These are phyloP conservation scores for Colletotrichum ledebouriae DNA, from an alignment of 2,329 filamentous ascomycete genomes.

Conservation along the genomic window DNA sequence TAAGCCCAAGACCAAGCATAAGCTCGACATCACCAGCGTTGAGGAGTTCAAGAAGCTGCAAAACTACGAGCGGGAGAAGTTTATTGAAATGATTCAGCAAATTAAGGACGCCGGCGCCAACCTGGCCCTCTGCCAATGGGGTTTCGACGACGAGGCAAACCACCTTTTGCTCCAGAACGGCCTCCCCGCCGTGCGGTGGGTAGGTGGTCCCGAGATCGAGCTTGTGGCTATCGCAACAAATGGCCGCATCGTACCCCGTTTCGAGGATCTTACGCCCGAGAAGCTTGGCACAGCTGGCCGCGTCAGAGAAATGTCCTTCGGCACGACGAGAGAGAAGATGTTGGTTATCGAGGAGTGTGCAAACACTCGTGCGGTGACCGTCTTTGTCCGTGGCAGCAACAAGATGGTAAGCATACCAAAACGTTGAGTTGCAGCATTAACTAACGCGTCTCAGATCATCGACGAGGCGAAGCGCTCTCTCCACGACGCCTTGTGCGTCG, in stretches of 20 bases:
- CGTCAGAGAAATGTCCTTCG: constrained; percentile 95
- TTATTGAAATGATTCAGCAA: constrained; percentile 97
- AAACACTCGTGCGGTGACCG: constrained; percentile 95
- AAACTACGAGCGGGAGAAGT: constrained; percentile 95
- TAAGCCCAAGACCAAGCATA: constrained; percentile 99
- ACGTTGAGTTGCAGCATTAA: not conserved
- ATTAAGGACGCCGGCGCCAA: constrained; percentile 98
- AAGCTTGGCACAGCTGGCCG: constrained; percentile 93
- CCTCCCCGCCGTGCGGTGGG: constrained; percentile 96
- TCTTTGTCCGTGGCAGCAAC: constrained; percentile 97
- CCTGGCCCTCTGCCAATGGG: constrained; percentile 98
- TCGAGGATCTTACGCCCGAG: constrained; percentile 91
- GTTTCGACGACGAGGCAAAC: constrained; percentile 99
- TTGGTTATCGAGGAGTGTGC: constrained; percentile 99
- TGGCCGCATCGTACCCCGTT: constrained; percentile 95
- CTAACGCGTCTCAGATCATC: constrained; percentile 79
- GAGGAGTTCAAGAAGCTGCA: constrained; percentile 99
- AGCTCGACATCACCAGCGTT: constrained; percentile 95
- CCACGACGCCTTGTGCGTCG: constrained; percentile 97
- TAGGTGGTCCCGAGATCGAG: constrained; percentile 97
- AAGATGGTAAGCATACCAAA: constrained; percentile 83
- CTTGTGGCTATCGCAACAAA: constrained; percentile 99
- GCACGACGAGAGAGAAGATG: constrained; percentile 99
- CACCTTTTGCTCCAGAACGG: constrained; percentile 96
- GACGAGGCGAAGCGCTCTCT: constrained; percentile 98